Percentiles rank a stretch among this genome's conserved stretches.
phyloP scores from a whole-genome alignment of 441 rosid species.

The Croton setiger region DNA sequence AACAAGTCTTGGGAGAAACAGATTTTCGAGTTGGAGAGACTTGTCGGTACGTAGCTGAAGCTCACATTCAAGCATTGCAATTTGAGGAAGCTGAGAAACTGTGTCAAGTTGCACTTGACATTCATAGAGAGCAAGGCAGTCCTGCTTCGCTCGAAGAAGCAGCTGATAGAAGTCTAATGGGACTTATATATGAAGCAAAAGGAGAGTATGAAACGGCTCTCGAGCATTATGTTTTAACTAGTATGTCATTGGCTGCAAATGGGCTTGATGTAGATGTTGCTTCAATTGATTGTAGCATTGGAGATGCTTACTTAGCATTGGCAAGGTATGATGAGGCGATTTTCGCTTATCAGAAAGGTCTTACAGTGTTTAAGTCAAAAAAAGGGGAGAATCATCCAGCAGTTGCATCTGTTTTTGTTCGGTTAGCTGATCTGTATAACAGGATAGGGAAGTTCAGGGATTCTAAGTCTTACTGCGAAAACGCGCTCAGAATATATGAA shows the following conservation, averaged over 20 bases:
- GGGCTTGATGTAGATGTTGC: conserved; percentile 69
- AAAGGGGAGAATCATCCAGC: conserved; percentile 80
- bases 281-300: conserved; percentile 76
- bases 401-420: conserved; percentile 75
- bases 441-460: conserved; percentile 74
- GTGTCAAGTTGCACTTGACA: conserved; percentile 72
- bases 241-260: conserved; percentile 78
- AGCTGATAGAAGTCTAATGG: conserved; percentile 82
- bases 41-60: conserved; percentile 77
- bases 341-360: conserved; percentile 77
- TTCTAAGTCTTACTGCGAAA: conserved; percentile 71
- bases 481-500: conserved; percentile 61
- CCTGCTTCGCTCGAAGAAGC: conserved; percentile 75
- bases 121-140: conserved; percentile 58
- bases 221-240: conserved; percentile 76
- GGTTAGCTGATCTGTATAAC: conserved; percentile 74
- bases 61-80: conserved; percentile 80
- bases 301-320: conserved; percentile 75
- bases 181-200: conserved; percentile 67
- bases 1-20: conserved; percentile 67
- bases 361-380: conserved; percentile 59
- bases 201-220: conserved; percentile 83
- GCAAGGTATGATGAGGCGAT: conserved; percentile 82
- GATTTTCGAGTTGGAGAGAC: conserved; percentile 79
- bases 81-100: conserved; percentile 74